Evolutionary conservation across 371 early-diverging fungal species (phyloP), one percentile per base, ranked within the genome.

Genomic region (Smittium culicis): DNA sequence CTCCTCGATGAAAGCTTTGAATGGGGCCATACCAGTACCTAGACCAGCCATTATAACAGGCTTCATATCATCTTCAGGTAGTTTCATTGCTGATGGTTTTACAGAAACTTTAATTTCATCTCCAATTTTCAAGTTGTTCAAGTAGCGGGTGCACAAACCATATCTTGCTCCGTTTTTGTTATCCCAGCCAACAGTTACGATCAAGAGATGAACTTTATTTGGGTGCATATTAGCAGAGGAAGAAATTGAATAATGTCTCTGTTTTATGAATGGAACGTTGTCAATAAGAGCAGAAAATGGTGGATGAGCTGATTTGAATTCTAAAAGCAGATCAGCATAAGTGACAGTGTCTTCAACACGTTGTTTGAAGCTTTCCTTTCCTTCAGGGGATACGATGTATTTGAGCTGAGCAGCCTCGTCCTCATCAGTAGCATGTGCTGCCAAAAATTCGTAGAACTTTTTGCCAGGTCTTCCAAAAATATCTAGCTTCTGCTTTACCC

Each of bases 21-120:
- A 94, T 35, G 96, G 96, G 25, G 96, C 96, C 92, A 95, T 93
- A 70, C 96, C 96, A 5, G 96, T 95, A 72, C 95, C 95, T 35
- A 94, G 83, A 71, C 96, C 96, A 60, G 94, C 89, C 92, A 95
- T 94, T 73, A 94, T 87, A 30, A 95, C 89, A 61, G 96, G 96
- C 70, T 88, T 87, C 61, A 76, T 74, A 69, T 87, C 88, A 45
- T 82, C 79, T 54, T 87, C 85, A 61, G 94, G 94, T 66, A 94
- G 78, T 76, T 90, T 92, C 95, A 94, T 94, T 32, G 93, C 93
- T 0, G 92, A 91, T 31, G 93, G 92, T 81, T 93, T 94, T 82
- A 94, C 86, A 33, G 89, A 84, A 11, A 94, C 95, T 28, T 87
- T 86, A 55, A 95, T 82, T 8, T 76, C 73, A 61, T 83, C 80